phyloP scores from a whole-genome alignment of 768 basidiomycete genomes.

The Podaxis sp. region DNA sequence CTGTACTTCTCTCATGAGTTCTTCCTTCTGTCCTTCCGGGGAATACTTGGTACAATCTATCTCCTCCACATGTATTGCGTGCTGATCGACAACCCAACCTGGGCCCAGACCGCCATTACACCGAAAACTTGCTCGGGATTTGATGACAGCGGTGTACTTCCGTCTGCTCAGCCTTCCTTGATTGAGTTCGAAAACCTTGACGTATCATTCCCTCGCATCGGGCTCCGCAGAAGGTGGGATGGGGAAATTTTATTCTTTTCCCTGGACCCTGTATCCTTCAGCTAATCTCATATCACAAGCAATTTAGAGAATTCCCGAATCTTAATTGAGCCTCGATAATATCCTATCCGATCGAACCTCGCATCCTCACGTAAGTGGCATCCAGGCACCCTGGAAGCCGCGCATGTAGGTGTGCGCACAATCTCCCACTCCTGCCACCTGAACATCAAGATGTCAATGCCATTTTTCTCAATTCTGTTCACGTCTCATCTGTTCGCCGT shows the following conservation, averaged over 20 bases:
- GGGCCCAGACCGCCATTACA: conserved; percentile 4
- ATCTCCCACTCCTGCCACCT: conserved; percentile 12
- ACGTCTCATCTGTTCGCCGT: background rate
- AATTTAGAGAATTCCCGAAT: background rate
- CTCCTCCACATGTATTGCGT: background rate
- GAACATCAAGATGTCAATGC: conserved; percentile 11
- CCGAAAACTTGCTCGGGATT: background rate
- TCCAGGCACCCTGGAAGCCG: conserved; percentile 13
- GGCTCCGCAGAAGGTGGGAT: conserved; percentile 22
- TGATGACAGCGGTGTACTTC: conserved; percentile 5
- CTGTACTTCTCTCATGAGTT: background rate
- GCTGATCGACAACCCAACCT: conserved; percentile 17
- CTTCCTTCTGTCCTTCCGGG: background rate
- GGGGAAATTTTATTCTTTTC: conserved; percentile 6
- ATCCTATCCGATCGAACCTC: conserved; percentile 14
- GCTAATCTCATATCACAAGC: background rate
- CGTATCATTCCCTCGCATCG: conserved; percentile 14
- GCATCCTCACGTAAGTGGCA: conserved; percentile 11
- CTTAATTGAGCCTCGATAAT: conserved; percentile 13
- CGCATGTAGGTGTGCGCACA: conserved; percentile 7
- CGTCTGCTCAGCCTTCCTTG: background rate
- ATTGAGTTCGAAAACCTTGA: background rate
- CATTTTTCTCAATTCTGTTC: background rate
- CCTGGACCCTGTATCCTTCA: conserved; percentile 11
- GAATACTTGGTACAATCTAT: background rate